phyloP scores from a whole-genome alignment of 1,139 yeast genomes.

The Suhomyces bokatorum region DNA sequence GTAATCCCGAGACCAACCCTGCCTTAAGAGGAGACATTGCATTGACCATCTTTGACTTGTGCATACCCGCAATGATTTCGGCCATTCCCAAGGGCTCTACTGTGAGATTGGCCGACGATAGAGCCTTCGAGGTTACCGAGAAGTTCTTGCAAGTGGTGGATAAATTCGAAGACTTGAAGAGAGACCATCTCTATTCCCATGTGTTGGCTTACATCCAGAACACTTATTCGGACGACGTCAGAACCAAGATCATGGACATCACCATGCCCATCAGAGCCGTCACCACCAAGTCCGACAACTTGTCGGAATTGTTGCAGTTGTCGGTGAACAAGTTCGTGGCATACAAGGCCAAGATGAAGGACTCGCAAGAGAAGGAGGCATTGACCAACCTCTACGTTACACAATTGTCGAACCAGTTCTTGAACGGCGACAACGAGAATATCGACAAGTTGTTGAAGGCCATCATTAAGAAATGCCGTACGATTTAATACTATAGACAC shows the following conservation, averaged over 20 bases:
- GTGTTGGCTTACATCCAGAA: slow-evolving; percentile 53
- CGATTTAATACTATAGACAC: no score
- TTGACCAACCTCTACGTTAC: slow-evolving; percentile 49
- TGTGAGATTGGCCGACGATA: slow-evolving; percentile 30
- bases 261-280: slow-evolving; percentile 66
- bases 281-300: slow-evolving; percentile 34
- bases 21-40: slow-evolving; percentile 90
- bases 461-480: slow-evolving; percentile 40
- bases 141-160: slow-evolving; percentile 60
- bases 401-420: slow-evolving; percentile 34
- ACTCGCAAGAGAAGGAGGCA: slow-evolving; percentile 34
- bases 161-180: slow-evolving; percentile 65
- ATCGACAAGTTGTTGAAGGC: slow-evolving; percentile 37
- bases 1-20: slow-evolving; percentile 83
- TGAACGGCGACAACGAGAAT: slow-evolving; percentile 36
- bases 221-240: slow-evolving; percentile 37
- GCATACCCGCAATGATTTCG: slow-evolving; percentile 52
- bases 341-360: slow-evolving; percentile 46
- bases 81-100: slow-evolving; percentile 30
- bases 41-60: slow-evolving; percentile 75
- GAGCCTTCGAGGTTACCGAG: slow-evolving; percentile 44
- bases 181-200: slow-evolving; percentile 66
- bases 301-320: slow-evolving; percentile 63
- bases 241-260: slow-evolving; percentile 56
- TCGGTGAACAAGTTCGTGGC: slow-evolving; percentile 73